Conservation (phyloP, 345 rosid genomes). For the Erysimum cheiranthoides region DNA sequence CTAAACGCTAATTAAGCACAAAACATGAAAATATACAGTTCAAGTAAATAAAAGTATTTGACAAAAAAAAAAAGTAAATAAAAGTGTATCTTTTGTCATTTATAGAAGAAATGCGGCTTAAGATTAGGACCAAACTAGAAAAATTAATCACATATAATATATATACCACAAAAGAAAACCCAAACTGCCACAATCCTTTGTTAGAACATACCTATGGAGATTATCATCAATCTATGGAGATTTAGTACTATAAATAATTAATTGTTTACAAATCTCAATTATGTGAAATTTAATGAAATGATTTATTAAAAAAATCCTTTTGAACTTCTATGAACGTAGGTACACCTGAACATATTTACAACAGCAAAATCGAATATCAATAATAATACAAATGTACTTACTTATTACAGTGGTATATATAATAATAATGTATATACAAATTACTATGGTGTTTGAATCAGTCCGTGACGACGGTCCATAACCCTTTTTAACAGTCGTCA, state of each 20-base stretch:
- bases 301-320: background rate
- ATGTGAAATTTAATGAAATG: background rate
- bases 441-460: constrained; percentile 30
- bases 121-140: no score
- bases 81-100: no score
- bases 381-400: constrained; percentile 27
- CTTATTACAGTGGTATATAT: constrained; percentile 10
- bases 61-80: no score
- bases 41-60: background rate
- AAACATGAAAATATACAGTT: background rate
- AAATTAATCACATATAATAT: no score
- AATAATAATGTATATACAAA: constrained; percentile 21
- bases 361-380: constrained; percentile 33
- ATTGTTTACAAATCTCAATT: background rate
- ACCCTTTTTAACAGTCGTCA: constrained; percentile 46
- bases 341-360: constrained; percentile 25
- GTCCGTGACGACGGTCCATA: constrained; percentile 47
- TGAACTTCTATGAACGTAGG: constrained; percentile 16
- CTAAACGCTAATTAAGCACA: background rate
- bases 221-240: background rate
- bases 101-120: no score
- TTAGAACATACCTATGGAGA: no score
- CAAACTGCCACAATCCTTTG: no score
- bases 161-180: no score
- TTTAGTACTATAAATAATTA: background rate